Conservation (phyloP, 1,139 yeast species). For the Yamadazyma oceani region DNA sequence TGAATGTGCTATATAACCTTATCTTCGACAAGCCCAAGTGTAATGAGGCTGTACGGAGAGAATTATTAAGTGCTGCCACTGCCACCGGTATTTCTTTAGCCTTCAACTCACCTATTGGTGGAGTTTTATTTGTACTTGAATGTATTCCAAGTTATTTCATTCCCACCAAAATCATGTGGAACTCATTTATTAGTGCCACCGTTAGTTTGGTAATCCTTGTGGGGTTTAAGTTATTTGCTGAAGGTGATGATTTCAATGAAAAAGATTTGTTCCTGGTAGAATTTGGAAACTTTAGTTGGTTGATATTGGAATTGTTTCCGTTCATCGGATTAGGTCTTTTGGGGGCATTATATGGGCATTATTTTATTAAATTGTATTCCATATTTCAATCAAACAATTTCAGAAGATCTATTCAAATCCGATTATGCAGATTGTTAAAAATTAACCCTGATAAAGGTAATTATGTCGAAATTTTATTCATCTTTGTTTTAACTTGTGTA, state of each 20-base stretch:
- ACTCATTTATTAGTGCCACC: conserved; percentile 75
- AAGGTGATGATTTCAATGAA: conserved; percentile 50
- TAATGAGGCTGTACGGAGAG: conserved; percentile 60
- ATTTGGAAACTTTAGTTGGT: conserved; percentile 71
- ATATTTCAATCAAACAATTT: conserved; percentile 20
- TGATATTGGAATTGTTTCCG: conserved; percentile 65
- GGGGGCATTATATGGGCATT: conserved; percentile 69
- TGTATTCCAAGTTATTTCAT: conserved; percentile 63
- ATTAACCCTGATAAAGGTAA: conserved; percentile 19
- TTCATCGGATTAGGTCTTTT: conserved; percentile 63
- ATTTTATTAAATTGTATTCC: conserved; percentile 51
- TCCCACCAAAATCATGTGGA: conserved; percentile 74
- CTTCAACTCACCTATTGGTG: conserved; percentile 93
- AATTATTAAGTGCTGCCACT: conserved; percentile 76
- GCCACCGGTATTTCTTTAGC: conserved; percentile 95
- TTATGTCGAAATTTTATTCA: conserved; percentile 47
- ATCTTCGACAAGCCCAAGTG: conserved; percentile 37
- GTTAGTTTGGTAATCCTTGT: conserved; percentile 63
- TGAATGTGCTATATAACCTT: conserved; percentile 31
- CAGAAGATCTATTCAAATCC: conserved; percentile 21
- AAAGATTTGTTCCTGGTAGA: conserved; percentile 63
- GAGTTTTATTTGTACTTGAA: conserved; percentile 84
- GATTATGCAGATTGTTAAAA: conserved; percentile 19
- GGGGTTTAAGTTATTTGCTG: conserved; percentile 61
- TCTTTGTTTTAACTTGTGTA: conserved; percentile 52